phyloP scores from a whole-genome alignment of 1,284 basidiomycete genomes.

The Ganoderma resinaceum region DNA sequence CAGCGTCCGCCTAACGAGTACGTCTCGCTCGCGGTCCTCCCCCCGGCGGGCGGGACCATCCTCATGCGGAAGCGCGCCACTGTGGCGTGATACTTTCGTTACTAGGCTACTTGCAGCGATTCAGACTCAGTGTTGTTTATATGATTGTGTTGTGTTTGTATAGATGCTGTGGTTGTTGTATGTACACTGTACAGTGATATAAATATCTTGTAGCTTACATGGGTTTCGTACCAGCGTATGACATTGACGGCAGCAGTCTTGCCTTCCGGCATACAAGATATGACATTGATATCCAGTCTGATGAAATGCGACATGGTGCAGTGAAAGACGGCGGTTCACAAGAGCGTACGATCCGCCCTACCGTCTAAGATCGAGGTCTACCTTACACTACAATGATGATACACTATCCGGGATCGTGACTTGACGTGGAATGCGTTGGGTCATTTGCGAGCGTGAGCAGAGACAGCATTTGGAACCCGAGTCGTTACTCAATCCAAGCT shows the following conservation, averaged over 20 bases:
- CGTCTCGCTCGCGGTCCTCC: background rate
- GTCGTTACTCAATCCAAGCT: background rate
- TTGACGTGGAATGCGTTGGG: background rate
- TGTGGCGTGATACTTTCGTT: background rate
- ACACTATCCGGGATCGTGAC: conserved; percentile 1
- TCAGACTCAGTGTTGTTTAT: background rate
- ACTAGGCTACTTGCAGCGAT: background rate
- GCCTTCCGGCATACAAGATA: background rate
- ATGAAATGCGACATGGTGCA: background rate
- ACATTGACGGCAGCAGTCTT: background rate
- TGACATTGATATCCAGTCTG: background rate
- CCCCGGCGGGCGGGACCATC: background rate
- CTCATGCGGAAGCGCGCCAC: background rate
- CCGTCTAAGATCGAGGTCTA: background rate
- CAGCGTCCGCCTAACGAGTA: conserved; percentile 1
- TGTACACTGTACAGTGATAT: background rate
- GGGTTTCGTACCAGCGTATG: background rate
- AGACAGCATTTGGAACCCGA: background rate
- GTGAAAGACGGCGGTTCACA: background rate
- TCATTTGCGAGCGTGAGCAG: background rate
- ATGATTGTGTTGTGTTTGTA: background rate
- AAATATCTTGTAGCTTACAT: background rate
- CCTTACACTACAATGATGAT: conserved; percentile 1
- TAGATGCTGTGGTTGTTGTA: background rate
- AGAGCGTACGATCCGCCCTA: background rate